Percentiles rank a stretch among this genome's conserved stretches.
Conservation (phyloP, 345 rosid species). For the Salix arbutifolia region DNA sequence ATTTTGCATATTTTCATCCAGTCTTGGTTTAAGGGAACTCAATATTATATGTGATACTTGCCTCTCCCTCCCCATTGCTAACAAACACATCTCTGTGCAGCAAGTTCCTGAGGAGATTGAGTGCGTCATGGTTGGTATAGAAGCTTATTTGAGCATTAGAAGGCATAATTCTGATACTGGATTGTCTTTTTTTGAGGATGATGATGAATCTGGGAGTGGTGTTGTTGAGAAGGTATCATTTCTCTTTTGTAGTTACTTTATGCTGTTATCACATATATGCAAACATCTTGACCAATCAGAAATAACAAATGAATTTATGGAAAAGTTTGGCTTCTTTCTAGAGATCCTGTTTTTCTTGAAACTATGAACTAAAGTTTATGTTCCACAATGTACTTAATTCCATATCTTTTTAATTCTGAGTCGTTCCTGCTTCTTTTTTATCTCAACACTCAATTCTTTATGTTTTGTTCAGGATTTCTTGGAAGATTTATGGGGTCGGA, state of each 20-base stretch:
- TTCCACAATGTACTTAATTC: not conserved
- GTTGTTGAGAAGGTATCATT: conserved; percentile 55
- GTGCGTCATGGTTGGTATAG: conserved; percentile 78
- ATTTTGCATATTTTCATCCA: not conserved
- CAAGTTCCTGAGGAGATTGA: conserved; percentile 98
- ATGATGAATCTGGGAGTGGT: conserved; percentile 44
- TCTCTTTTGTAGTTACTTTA: not conserved
- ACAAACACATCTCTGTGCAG: conserved; percentile 37
- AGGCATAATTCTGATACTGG: conserved; percentile 63
- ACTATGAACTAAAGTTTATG: not conserved
- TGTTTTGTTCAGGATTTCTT: conserved; percentile 67
- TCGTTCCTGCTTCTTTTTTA: conserved; percentile 5
- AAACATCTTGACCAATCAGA: not conserved
- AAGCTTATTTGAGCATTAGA: conserved; percentile 94
- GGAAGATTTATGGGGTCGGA: conserved; percentile 86
- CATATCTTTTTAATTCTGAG: not conserved
- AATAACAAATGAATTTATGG: not conserved
- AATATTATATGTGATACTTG: not conserved
- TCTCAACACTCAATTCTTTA: conserved; percentile 2
- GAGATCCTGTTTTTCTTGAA: not conserved
- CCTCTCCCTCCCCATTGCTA: not conserved
- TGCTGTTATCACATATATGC: not conserved
- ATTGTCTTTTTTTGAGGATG: conserved; percentile 62
- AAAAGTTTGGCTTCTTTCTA: not conserved
- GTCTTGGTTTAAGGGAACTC: not conserved